Evolutionary conservation across 2,329 filamentous ascomycete species (phyloP).

Genomic region (Nothopassalora personata): DNA sequence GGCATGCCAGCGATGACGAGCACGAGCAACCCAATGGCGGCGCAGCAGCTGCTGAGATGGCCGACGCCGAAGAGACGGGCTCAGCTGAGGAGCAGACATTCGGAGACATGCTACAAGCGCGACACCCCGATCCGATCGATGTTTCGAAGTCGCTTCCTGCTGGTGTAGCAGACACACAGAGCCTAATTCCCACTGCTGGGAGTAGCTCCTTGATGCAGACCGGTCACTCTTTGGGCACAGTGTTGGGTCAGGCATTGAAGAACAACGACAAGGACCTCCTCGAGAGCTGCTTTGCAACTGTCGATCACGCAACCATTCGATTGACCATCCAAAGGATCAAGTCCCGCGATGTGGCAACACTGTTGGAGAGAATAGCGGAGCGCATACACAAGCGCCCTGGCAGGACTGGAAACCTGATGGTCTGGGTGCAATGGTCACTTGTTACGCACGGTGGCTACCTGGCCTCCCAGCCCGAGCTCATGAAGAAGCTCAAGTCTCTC

Average conservation of each 20-base stretch:
- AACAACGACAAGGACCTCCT: constrained; percentile 87
- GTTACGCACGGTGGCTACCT: constrained; percentile 88
- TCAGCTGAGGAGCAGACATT: constrained; percentile 60
- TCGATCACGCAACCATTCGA: constrained; percentile 70
- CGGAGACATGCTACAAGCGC: constrained; percentile 72
- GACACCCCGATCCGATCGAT: constrained; percentile 68
- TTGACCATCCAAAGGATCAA: constrained; percentile 88
- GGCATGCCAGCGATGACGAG: constrained; percentile 24
- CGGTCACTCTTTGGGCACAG: constrained; percentile 64
- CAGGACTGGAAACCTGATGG: constrained; percentile 81
- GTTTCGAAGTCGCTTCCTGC: constrained; percentile 54
- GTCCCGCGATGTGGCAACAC: constrained; percentile 69
- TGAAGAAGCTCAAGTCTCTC: constrained; percentile 70
- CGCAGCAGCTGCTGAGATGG: constrained; percentile 24
- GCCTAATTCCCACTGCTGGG: constrained; percentile 39
- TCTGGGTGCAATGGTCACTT: constrained; percentile 94
- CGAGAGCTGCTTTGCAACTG: constrained; percentile 83
- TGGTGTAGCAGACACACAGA: constrained; percentile 23
- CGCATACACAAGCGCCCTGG: constrained; percentile 82
- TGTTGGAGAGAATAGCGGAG: constrained; percentile 80
- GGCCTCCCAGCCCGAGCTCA: constrained; percentile 75
- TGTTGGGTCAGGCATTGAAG: constrained; percentile 87
- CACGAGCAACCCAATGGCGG: constrained; percentile 26
- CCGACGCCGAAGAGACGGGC: constrained; percentile 23
- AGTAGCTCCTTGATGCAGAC: constrained; percentile 48